Conservation (phyloP, 139 green algal genomes). For the Micractinium sp. region DNA sequence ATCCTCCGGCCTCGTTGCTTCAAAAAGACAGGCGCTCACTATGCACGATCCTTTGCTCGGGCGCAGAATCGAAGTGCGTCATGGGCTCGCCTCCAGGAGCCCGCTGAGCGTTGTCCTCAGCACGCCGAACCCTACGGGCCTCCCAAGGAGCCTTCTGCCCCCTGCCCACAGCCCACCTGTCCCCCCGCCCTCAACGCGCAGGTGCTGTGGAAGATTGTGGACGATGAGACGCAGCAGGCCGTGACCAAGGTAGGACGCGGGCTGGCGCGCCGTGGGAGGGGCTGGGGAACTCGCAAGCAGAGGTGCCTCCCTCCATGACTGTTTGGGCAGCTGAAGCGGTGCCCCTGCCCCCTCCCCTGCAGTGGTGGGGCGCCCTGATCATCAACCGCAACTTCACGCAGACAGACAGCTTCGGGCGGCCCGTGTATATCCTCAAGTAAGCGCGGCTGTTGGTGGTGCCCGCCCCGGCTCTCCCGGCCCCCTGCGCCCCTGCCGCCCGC, state of each 20-base stretch:
- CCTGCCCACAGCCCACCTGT: neutral
- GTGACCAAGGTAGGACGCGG: constrained; percentile 16
- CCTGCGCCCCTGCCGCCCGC: neutral
- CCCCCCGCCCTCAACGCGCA: neutral
- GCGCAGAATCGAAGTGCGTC: neutral
- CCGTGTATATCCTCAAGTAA: constrained; percentile 36
- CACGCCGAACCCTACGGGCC: neutral
- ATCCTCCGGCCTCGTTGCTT: no score
- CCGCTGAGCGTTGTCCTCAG: neutral
- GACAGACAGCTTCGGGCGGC: constrained; percentile 23
- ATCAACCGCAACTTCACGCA: constrained; percentile 37
- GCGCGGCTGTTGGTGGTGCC: constrained; percentile 13
- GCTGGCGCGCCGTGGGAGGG: neutral
- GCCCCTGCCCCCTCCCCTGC: constrained; percentile 5
- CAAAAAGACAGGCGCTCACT: neutral
- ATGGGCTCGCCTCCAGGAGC: no score
- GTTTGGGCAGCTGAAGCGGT: constrained; percentile 4
- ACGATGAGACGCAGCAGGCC: constrained; percentile 13
- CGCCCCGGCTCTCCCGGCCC: neutral
- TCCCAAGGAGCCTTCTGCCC: neutral
- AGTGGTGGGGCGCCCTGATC: constrained; percentile 34
- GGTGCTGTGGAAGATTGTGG: constrained; percentile 28
- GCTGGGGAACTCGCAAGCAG: neutral
- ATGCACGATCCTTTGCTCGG: constrained; percentile 13
- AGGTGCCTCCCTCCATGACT: neutral